Percentiles rank a stretch among this genome's conserved stretches.
These are phyloP conservation scores for Nicotiana attenuata DNA, from an alignment of 257 asterid genomes.

Conservation along the genomic window DNA sequence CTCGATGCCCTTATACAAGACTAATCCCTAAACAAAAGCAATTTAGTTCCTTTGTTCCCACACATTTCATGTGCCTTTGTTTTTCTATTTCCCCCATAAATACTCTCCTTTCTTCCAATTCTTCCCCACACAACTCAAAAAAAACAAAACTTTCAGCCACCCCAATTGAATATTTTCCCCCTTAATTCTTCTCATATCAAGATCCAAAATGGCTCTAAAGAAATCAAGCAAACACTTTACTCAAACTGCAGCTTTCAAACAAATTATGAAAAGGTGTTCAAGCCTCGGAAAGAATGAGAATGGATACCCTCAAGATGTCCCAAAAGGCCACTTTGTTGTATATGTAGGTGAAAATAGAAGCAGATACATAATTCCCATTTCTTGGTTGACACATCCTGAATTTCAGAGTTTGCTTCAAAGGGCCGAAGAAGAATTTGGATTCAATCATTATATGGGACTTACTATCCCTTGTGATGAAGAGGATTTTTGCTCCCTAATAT, in stretches of 20 bases:
- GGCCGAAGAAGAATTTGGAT: no score
- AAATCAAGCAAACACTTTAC: not conserved
- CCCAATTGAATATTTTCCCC: no score
- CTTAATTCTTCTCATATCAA: not conserved
- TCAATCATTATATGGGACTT: not conserved
- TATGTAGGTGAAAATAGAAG: no score
- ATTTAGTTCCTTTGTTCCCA: not conserved
- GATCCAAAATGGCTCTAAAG: constrained; percentile 3
- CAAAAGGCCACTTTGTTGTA: not conserved
- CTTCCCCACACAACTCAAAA: not conserved
- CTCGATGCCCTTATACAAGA: not conserved
- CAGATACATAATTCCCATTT: not conserved
- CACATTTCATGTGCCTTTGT: not conserved
- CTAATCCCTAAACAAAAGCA: not conserved
- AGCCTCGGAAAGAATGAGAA: constrained; percentile 11
- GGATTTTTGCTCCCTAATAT: not conserved
- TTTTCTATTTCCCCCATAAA: not conserved
- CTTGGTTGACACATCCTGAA: not conserved
- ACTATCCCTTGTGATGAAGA: constrained; percentile 14
- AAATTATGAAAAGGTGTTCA: constrained; percentile 7
- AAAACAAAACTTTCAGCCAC: not conserved
- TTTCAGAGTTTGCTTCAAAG: not conserved
- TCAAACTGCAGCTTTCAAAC: constrained; percentile 4
- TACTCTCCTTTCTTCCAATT: not conserved
- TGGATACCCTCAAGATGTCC: not conserved